Percentiles rank a stretch among this genome's conserved stretches.
Conservation (phyloP, 305 asterid species). For the Fraxinus paxiana region DNA sequence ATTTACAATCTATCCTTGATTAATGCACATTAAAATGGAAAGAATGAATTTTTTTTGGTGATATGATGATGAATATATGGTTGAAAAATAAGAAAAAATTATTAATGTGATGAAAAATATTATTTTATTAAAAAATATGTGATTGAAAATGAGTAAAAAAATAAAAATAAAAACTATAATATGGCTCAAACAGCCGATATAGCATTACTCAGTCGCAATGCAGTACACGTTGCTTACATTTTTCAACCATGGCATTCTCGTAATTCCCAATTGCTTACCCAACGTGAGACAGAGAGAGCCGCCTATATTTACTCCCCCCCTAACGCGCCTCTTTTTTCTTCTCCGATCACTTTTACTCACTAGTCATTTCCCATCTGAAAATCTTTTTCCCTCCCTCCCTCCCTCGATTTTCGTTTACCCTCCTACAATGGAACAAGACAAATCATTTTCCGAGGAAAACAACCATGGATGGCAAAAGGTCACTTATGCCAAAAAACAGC, state of each 20-base stretch:
- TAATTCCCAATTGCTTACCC: neutral
- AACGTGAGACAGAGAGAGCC: neutral
- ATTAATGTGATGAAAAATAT: no score
- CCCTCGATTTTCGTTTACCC: neutral
- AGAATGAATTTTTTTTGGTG: no score
- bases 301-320: conserved; percentile 3
- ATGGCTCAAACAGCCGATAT: no score
- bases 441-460: conserved; percentile 36
- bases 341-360: neutral
- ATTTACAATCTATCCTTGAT: no score
- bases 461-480: conserved; percentile 82
- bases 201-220: neutral
- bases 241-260: neutral
- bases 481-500: conserved; percentile 55
- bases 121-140: no score
- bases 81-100: no score
- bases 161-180: no score
- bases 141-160: no score
- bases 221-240: neutral
- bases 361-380: neutral
- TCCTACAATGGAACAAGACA: conserved; percentile 49
- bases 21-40: no score
- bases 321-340: neutral
- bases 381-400: neutral
- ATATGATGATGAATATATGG: no score